Percentiles rank a stretch among this genome's conserved stretches.
phyloP scores from a whole-genome alignment of 768 basidiomycete genomes.

The Leccinellum albellum region DNA sequence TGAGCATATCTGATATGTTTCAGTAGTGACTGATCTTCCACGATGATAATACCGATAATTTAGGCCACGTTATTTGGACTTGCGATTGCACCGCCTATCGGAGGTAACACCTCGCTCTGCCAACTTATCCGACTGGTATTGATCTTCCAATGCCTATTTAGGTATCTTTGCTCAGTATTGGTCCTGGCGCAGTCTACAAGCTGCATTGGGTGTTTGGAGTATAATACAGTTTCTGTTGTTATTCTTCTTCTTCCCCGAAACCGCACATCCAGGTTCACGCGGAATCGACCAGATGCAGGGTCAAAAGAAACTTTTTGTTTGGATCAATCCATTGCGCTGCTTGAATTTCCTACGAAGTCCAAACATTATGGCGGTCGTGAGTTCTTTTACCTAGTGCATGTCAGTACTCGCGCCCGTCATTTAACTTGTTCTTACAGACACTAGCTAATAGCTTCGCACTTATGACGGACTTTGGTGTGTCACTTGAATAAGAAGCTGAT shows the following conservation, averaged over 20 bases:
- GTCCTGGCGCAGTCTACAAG: slow-evolving; percentile 65
- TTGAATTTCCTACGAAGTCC: slow-evolving; percentile 55
- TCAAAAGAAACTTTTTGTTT: slow-evolving; percentile 32
- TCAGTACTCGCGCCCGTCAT: not conserved
- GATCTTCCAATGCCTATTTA: slow-evolving; percentile 10
- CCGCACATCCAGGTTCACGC: slow-evolving; percentile 55
- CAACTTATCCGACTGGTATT: not conserved
- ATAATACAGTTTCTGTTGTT: slow-evolving; percentile 40
- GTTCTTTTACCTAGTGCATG: slow-evolving; percentile 18
- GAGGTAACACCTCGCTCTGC: slow-evolving; percentile 35
- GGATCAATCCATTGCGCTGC: slow-evolving; percentile 58
- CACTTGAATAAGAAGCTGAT: not conserved
- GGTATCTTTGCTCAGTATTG: slow-evolving; percentile 53
- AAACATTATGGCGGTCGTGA: slow-evolving; percentile 51
- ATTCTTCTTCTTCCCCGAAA: slow-evolving; percentile 56
- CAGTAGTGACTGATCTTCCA: not conserved
- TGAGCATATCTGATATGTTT: slow-evolving; percentile 20
- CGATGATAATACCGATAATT: not conserved
- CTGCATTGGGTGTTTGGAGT: slow-evolving; percentile 39
- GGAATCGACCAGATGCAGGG: slow-evolving; percentile 46
- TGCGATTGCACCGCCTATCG: slow-evolving; percentile 55
- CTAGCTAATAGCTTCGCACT: slow-evolving; percentile 34
- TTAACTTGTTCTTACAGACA: slow-evolving; percentile 31
- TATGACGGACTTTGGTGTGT: slow-evolving; percentile 35
- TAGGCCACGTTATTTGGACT: slow-evolving; percentile 54